These are phyloP conservation scores for Phialemonium atrogriseum DNA, from an alignment of 2,329 filamentous ascomycete genomes.

Conservation along the genomic window DNA sequence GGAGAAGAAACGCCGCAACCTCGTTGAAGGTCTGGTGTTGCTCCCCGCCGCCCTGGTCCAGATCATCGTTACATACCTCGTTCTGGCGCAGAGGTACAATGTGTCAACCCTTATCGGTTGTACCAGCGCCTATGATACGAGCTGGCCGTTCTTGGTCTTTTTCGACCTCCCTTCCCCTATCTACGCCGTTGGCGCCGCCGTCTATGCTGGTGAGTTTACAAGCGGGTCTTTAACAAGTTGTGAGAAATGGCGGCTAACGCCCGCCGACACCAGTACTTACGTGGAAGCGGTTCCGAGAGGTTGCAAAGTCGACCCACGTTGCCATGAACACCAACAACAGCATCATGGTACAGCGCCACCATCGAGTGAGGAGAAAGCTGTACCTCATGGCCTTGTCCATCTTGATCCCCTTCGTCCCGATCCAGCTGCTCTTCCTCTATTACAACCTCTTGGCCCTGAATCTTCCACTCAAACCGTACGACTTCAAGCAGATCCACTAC, in stretches of 20 bases:
- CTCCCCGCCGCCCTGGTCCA: constrained; percentile 45
- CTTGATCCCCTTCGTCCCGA: constrained; percentile 41
- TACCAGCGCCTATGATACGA: constrained; percentile 29
- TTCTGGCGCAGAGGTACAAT: constrained; percentile 38
- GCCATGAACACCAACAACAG: constrained; percentile 29
- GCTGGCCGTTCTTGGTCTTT: constrained; percentile 41
- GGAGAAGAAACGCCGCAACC: constrained; percentile 33
- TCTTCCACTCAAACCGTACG: constrained; percentile 24
- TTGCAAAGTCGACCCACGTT: constrained; percentile 31
- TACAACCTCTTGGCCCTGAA: constrained; percentile 28
- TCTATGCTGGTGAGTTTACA: constrained; percentile 37
- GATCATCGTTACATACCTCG: constrained; percentile 37
- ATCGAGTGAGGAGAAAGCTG: constrained; percentile 41
- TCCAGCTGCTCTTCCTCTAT: constrained; percentile 31
- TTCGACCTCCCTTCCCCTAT: constrained; percentile 36
- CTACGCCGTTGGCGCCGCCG: constrained; percentile 33
- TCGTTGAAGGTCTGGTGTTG: constrained; percentile 44
- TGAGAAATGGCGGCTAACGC: neutral
- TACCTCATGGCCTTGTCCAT: constrained; percentile 48
- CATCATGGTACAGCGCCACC: constrained; percentile 30
- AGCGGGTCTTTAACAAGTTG: neutral
- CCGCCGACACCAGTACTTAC: constrained; percentile 30
- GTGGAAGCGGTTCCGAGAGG: constrained; percentile 37
- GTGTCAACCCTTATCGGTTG: constrained; percentile 44
- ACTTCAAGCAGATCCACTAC: constrained; percentile 33